These are phyloP conservation scores for Leucocoprinus leucothites DNA, from an alignment of 768 basidiomycete species.

Conservation along the genomic window DNA sequence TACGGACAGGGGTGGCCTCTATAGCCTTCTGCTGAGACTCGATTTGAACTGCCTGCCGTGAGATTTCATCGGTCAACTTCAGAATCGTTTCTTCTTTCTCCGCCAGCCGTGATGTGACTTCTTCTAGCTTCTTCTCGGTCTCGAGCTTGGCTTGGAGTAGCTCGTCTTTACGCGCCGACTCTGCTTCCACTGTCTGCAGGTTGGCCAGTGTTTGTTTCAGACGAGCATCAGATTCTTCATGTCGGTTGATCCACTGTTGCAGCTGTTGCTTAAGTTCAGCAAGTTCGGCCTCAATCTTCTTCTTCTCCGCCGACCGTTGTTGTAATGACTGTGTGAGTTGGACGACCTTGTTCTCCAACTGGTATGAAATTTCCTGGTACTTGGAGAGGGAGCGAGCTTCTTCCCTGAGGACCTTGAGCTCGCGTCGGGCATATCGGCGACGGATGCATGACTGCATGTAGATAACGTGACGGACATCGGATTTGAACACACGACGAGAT, in stretches of 20 bases:
- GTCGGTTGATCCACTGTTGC: conserved; percentile 77
- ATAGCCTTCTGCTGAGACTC: conserved; percentile 73
- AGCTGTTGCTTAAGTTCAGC: conserved; percentile 81
- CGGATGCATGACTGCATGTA: conserved; percentile 91
- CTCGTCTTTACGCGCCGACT: conserved; percentile 68
- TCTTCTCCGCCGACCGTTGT: conserved; percentile 87
- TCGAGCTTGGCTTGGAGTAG: conserved; percentile 74
- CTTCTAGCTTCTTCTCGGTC: conserved; percentile 78
- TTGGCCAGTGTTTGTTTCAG: conserved; percentile 70
- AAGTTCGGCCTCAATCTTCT: conserved; percentile 75
- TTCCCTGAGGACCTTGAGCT: conserved; percentile 77
- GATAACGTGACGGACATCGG: conserved; percentile 70
- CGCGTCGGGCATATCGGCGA: conserved; percentile 80
- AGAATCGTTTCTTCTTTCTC: conserved; percentile 87
- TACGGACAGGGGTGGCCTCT: conserved; percentile 61
- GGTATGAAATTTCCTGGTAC: conserved; percentile 98
- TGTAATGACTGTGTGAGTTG: conserved; percentile 95
- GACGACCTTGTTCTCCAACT: conserved; percentile 98
- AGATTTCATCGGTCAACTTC: conserved; percentile 75
- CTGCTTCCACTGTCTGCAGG: conserved; percentile 67
- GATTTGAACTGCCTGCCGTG: conserved; percentile 68
- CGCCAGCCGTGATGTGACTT: conserved; percentile 62
- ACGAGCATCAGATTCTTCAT: conserved; percentile 81
- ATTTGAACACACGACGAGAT: conserved; percentile 48
- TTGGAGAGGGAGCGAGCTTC: conserved; percentile 97